Conservation (phyloP, 2,329 filamentous ascomycete species). For the Colletotrichum trifolii region DNA sequence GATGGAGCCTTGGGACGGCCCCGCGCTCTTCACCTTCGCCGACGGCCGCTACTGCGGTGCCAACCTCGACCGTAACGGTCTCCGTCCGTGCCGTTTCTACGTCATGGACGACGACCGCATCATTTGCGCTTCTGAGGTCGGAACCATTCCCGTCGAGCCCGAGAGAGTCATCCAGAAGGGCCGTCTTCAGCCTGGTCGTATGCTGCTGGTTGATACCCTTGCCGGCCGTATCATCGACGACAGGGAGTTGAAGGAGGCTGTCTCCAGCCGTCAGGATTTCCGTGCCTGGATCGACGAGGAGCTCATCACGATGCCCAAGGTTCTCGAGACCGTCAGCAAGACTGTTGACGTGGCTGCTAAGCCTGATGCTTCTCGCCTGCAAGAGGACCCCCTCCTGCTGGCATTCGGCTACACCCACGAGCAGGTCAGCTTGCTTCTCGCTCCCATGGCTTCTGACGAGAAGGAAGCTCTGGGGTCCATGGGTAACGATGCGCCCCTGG, state of each 20-base stretch:
- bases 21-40: slow-evolving; percentile 95
- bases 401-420: slow-evolving; percentile 96
- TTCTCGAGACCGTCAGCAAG: slow-evolving; percentile 72
- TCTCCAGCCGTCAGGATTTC: slow-evolving; percentile 90
- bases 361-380: slow-evolving; percentile 76
- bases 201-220: slow-evolving; percentile 94
- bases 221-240: slow-evolving; percentile 94
- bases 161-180: slow-evolving; percentile 93
- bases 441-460: slow-evolving; percentile 95
- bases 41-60: slow-evolving; percentile 97
- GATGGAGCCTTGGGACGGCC: slow-evolving; percentile 99
- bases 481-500: slow-evolving; percentile 95
- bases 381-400: slow-evolving; percentile 85
- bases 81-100: slow-evolving; percentile 96
- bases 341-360: slow-evolving; percentile 72
- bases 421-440: slow-evolving; percentile 90
- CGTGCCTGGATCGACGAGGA: slow-evolving; percentile 87
- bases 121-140: slow-evolving; percentile 96
- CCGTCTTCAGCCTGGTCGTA: slow-evolving; percentile 91
- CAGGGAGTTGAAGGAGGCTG: slow-evolving; percentile 87
- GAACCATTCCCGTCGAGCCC: slow-evolving; percentile 90
- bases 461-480: slow-evolving; percentile 98
- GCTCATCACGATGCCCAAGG: slow-evolving; percentile 81
- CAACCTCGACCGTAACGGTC: slow-evolving; percentile 94
- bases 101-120: slow-evolving; percentile 97